Evolutionary conservation across 192 early-diverging fungal species (phyloP).

Genomic region (Hyaloraphidium curvatum): DNA sequence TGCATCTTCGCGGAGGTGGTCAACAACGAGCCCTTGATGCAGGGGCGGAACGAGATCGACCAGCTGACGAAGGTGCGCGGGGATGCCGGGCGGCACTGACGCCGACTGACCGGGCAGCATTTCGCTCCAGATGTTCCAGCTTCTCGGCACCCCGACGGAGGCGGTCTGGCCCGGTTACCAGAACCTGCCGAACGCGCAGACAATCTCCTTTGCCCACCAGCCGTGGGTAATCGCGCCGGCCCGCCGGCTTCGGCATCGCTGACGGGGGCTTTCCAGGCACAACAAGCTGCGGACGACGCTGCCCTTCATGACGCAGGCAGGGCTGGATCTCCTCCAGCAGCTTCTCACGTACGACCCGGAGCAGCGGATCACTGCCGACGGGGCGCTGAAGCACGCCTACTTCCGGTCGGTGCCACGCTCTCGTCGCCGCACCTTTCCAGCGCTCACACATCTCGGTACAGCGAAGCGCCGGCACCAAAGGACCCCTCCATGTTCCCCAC

Average conservation of each 20-base stretch:
- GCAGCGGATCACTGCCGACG: slow-evolving; percentile 72
- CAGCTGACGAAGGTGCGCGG: slow-evolving; percentile 42
- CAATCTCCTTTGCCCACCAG: slow-evolving; percentile 51
- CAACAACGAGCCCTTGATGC: slow-evolving; percentile 60
- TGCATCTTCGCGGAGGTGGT: slow-evolving; percentile 95
- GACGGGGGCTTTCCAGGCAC: slow-evolving; percentile 6
- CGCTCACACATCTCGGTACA: slow-evolving; percentile 3
- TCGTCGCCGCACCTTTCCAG: not conserved
- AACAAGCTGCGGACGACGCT: slow-evolving; percentile 23
- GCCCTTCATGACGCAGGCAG: slow-evolving; percentile 43
- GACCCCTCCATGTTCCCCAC: slow-evolving; percentile 87
- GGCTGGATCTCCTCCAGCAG: slow-evolving; percentile 51
- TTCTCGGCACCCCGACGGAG: slow-evolving; percentile 72
- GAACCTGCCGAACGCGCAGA: slow-evolving; percentile 42
- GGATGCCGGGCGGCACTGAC: not conserved
- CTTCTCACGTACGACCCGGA: slow-evolving; percentile 71
- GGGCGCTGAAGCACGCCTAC: slow-evolving; percentile 79
- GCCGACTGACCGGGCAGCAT: not conserved
- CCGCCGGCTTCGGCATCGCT: no score
- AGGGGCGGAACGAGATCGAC: slow-evolving; percentile 60
- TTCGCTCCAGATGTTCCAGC: slow-evolving; percentile 49
- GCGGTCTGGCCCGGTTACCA: slow-evolving; percentile 51
- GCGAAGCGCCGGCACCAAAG: slow-evolving; percentile 69
- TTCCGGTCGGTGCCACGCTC: slow-evolving; percentile 31
- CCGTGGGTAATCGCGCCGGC: slow-evolving; percentile 9